phyloP scores from a whole-genome alignment of 2,329 filamentous ascomycete genomes.

The Fusarium sulawesiense region DNA sequence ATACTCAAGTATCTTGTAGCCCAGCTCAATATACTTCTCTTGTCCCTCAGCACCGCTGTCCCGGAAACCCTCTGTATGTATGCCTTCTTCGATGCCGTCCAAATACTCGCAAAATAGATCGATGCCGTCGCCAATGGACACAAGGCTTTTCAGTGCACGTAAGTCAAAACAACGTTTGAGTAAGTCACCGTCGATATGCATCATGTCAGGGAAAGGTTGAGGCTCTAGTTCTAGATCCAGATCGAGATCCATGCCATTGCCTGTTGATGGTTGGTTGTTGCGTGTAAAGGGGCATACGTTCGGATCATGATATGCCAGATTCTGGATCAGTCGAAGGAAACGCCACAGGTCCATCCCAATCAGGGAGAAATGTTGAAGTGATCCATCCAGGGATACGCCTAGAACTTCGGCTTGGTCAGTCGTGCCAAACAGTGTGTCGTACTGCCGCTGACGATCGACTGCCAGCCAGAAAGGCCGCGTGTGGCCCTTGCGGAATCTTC shows the following conservation, averaged over 20 bases:
- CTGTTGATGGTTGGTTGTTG: conserved; percentile 10
- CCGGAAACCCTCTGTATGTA: conserved; percentile 52
- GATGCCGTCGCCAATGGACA: conserved; percentile 49
- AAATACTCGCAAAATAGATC: conserved; percentile 62
- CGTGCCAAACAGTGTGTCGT: conserved; percentile 57
- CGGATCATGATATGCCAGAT: conserved; percentile 65
- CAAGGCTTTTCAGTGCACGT: conserved; percentile 58
- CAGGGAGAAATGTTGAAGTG: conserved; percentile 75
- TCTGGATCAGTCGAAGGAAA: conserved; percentile 79
- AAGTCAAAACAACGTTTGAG: conserved; percentile 65
- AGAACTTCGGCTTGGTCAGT: conserved; percentile 65
- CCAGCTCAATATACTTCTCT: conserved; percentile 58
- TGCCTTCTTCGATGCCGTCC: conserved; percentile 60
- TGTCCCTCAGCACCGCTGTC: conserved; percentile 36
- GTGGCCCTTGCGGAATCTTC: conserved; percentile 64
- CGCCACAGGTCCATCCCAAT: conserved; percentile 72
- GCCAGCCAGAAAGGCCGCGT: conserved; percentile 65
- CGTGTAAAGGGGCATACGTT: conserved; percentile 61
- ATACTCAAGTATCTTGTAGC: conserved; percentile 66
- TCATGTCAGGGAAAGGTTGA: conserved; percentile 56
- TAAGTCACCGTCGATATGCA: conserved; percentile 77
- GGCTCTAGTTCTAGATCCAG: conserved; percentile 49
- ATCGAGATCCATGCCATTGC: conserved; percentile 25
- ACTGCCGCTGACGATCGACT: conserved; percentile 51
- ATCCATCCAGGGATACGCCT: conserved; percentile 76